Percentiles rank a stretch among this genome's conserved stretches.
phyloP scores from a whole-genome alignment of 1,284 basidiomycete species.

The Lentinula novae-zelandiae region DNA sequence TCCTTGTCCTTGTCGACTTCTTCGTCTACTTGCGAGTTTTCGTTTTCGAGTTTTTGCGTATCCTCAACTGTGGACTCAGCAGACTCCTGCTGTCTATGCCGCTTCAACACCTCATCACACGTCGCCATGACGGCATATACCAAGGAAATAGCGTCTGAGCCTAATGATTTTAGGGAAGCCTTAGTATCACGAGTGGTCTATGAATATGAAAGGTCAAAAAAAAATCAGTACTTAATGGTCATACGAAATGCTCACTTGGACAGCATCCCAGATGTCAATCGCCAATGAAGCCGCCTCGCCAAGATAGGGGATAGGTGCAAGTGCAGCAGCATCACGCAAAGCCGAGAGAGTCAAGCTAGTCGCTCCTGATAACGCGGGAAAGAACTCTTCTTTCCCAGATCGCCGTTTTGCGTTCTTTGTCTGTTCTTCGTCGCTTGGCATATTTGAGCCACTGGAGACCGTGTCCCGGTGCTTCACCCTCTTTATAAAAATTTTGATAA shows the following conservation, averaged over 20 bases:
- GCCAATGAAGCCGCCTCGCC: constrained; percentile 1
- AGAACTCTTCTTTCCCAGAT: neutral
- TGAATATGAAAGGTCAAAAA: neutral
- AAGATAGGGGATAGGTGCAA: constrained; percentile 5
- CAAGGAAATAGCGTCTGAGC: neutral
- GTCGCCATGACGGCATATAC: constrained; percentile 3
- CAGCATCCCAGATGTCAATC: constrained; percentile 1
- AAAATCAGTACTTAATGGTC: neutral
- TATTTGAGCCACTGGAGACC: too few relatives aligned
- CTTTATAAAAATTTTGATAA: too few relatives aligned
- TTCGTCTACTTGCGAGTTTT: too few relatives aligned
- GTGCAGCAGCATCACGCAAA: neutral
- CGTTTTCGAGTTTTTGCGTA: neutral
- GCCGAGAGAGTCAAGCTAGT: neutral
- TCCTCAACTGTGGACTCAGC: neutral
- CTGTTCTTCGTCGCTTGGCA: neutral
- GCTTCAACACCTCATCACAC: constrained; percentile 3
- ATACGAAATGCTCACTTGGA: neutral
- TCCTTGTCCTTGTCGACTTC: neutral
- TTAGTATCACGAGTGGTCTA: constrained; percentile 2
- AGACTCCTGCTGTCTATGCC: neutral
- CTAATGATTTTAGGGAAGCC: neutral
- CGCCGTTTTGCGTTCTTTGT: neutral
- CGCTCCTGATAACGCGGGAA: neutral
- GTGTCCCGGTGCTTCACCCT: too few relatives aligned